Evolutionary conservation across 164 flowering plant genomes (phyloP).

Genomic region (Vitis vinifera): ASM3070453v1 NC_081811.1:23325001-23325500

Average conservation of each 20-base stretch:
- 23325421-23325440: constrained; percentile 37
- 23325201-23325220: constrained; percentile 28
- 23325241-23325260: constrained; percentile 25
- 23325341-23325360: constrained; percentile 51
- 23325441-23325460: constrained; percentile 33
- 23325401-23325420: constrained; percentile 32
- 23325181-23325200: constrained; percentile 57
- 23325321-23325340: constrained; percentile 57
- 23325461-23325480: constrained; percentile 20
- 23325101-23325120: constrained; percentile 38
- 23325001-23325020: too few species aligned
- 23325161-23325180: constrained; percentile 86
- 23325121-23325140: constrained; percentile 28
- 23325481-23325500: constrained; percentile 69
- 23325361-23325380: constrained; percentile 35
- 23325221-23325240: constrained; percentile 21
- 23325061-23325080: constrained; percentile 41
- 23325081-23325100: constrained; percentile 31
- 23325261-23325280: constrained; percentile 34
- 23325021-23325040: not conserved
- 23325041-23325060: not conserved
- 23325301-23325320: constrained; percentile 65
- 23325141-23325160: constrained; percentile 97
- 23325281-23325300: constrained; percentile 63
- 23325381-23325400: constrained; percentile 27